phyloP scores from a whole-genome alignment of 768 basidiomycete species.

The Amanita pseudoporphyria region DNA sequence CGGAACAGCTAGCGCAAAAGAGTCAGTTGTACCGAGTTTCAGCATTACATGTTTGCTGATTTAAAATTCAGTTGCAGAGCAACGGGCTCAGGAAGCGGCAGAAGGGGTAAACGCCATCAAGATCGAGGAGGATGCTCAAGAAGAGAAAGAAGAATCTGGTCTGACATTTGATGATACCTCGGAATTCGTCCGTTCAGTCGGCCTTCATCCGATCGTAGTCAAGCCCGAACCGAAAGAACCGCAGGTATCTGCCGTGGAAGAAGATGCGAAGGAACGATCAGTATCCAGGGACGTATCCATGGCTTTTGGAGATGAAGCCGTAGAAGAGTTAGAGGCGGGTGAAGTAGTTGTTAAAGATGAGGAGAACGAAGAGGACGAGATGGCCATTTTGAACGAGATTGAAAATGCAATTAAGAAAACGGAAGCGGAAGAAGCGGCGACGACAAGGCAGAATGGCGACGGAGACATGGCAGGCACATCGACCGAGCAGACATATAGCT shows the following conservation, averaged over 20 bases:
- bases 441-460: constrained; percentile 17
- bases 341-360: constrained; percentile 76
- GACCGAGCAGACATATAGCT: constrained; percentile 67
- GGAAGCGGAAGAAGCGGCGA: constrained; percentile 44
- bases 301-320: constrained; percentile 46
- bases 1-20: constrained; percentile 74
- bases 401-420: constrained; percentile 57
- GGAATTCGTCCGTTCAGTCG: constrained; percentile 87
- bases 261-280: constrained; percentile 23
- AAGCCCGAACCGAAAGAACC: constrained; percentile 39
- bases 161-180: constrained; percentile 94
- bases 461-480: constrained; percentile 47
- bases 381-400: constrained; percentile 70
- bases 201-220: constrained; percentile 47
- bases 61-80: constrained; percentile 46
- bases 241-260: constrained; percentile 14
- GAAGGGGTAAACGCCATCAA: constrained; percentile 31
- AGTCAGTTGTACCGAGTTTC: constrained; percentile 34
- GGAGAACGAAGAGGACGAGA: constrained; percentile 58
- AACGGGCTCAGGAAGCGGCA: constrained; percentile 45
- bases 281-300: constrained; percentile 46
- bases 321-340: constrained; percentile 76
- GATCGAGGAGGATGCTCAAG: constrained; percentile 35
- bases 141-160: constrained; percentile 40
- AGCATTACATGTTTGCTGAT: constrained; percentile 7